Percentiles rank a stretch among this genome's conserved stretches.
phyloP scores from a whole-genome alignment of 2,329 filamentous ascomycete species.

The Myriosclerotinia duriaeana region DNA sequence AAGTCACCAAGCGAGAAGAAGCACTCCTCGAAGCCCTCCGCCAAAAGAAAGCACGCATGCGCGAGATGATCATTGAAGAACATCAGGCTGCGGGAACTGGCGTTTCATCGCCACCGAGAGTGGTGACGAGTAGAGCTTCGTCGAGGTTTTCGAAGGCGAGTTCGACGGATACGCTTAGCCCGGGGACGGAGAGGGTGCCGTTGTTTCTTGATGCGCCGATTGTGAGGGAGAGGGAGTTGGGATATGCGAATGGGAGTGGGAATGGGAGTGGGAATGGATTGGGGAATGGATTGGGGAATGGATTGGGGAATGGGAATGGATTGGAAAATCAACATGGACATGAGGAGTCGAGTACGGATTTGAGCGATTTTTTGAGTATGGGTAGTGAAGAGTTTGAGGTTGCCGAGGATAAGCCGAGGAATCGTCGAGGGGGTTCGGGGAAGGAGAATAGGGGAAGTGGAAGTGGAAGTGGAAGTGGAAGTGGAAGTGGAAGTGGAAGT shows the following conservation, averaged over 20 bases:
- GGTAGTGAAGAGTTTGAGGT: conserved; percentile 30
- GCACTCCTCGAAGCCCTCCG: conserved; percentile 52
- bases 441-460: neutral
- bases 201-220: conserved; percentile 37
- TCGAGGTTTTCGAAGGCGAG: conserved; percentile 29
- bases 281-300: conserved; percentile 20
- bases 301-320: too few relatives aligned
- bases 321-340: conserved; percentile 28
- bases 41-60: conserved; percentile 48
- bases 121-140: conserved; percentile 7
- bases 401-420: conserved; percentile 36
- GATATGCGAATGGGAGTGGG: neutral
- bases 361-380: conserved; percentile 36
- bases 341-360: conserved; percentile 35
- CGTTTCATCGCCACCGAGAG: conserved; percentile 31
- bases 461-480: too few relatives aligned
- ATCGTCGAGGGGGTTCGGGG: conserved; percentile 22
- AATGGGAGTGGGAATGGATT: neutral
- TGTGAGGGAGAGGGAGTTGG: conserved; percentile 20
- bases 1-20: conserved; percentile 54
- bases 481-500: too few relatives aligned
- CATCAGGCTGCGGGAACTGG: conserved; percentile 28
- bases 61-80: conserved; percentile 44
- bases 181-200: conserved; percentile 31
- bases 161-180: conserved; percentile 29